Evolutionary conservation across 495 filamentous ascomycete genomes (phyloP).

Genomic region (Aspergillus indologenus): DNA sequence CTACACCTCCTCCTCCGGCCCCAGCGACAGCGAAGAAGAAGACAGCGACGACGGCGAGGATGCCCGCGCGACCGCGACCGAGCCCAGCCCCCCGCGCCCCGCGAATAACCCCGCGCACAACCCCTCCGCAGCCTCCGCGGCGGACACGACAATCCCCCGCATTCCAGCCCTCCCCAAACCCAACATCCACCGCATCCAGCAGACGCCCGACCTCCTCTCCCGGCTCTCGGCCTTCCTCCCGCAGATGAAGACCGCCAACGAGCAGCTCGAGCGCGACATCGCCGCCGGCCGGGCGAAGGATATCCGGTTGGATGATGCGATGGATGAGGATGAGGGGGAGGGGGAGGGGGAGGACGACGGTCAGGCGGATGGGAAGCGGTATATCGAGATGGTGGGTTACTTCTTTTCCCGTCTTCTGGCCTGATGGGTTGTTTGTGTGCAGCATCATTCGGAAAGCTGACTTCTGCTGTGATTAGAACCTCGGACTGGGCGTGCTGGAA

Average conservation of each 20-base stretch:
- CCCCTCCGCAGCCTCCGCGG: neutral
- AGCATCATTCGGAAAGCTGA: too few relatives aligned
- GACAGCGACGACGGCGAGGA: slow-evolving; percentile 24
- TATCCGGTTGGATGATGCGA: slow-evolving; percentile 35
- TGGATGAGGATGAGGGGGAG: slow-evolving; percentile 25
- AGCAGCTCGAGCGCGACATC: slow-evolving; percentile 41
- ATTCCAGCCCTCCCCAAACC: slow-evolving; percentile 37
- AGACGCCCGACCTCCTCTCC: slow-evolving; percentile 32
- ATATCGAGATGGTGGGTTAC: slow-evolving; percentile 52
- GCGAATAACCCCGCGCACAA: neutral
- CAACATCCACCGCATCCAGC: slow-evolving; percentile 29
- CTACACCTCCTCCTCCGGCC: slow-evolving; percentile 40
- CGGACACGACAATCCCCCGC: slow-evolving; percentile 20
- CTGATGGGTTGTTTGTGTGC: too few relatives aligned
- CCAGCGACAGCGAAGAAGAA: slow-evolving; percentile 28
- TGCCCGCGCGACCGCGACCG: too few relatives aligned
- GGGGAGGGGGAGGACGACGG: slow-evolving; percentile 9
- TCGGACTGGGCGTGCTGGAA: slow-evolving; percentile 52
- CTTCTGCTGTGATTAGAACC: slow-evolving; percentile 32
- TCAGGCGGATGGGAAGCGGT: slow-evolving; percentile 21
- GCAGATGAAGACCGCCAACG: slow-evolving; percentile 48
- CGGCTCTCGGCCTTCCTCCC: slow-evolving; percentile 47
- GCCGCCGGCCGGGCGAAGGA: slow-evolving; percentile 35
- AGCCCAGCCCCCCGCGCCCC: too few relatives aligned
- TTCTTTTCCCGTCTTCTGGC: neutral